Evolutionary conservation across 192 early-diverging fungal genomes (phyloP).

Genomic region (Coemansia sp.): DNA sequence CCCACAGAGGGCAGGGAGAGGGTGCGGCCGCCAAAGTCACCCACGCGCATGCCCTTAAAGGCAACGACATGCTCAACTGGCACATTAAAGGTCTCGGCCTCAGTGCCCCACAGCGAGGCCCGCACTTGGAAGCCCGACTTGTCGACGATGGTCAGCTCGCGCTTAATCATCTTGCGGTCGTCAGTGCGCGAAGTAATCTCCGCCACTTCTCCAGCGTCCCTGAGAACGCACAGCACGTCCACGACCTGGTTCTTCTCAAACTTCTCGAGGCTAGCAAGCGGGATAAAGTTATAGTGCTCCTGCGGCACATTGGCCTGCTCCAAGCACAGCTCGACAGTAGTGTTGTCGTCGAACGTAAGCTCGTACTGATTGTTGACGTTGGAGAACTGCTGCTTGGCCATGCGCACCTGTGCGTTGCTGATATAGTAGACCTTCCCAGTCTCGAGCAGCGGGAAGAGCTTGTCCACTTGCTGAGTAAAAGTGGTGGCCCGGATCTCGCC

Average conservation of each 20-base stretch:
- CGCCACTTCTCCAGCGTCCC: conserved; percentile 58
- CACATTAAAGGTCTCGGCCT: conserved; percentile 69
- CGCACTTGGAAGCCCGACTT: conserved; percentile 68
- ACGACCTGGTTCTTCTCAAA: conserved; percentile 68
- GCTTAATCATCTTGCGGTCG: conserved; percentile 65
- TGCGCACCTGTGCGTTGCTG: conserved; percentile 76
- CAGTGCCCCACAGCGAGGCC: conserved; percentile 86
- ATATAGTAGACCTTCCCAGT: conserved; percentile 85
- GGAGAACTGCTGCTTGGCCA: conserved; percentile 84
- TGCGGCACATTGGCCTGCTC: conserved; percentile 36
- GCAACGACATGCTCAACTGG: conserved; percentile 67
- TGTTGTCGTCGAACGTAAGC: conserved; percentile 74
- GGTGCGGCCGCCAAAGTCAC: conserved; percentile 81
- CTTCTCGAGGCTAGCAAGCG: conserved; percentile 66
- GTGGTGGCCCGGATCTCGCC: conserved; percentile 94
- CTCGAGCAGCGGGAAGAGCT: conserved; percentile 76
- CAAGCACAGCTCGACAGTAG: conserved; percentile 64
- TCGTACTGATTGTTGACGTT: conserved; percentile 93
- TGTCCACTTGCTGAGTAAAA: conserved; percentile 88
- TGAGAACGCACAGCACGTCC: conserved; percentile 85
- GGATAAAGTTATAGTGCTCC: conserved; percentile 69
- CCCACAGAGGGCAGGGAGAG: conserved; percentile 59
- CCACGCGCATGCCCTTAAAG: conserved; percentile 83
- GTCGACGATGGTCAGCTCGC: conserved; percentile 85
- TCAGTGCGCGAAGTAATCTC: conserved; percentile 64